Conservation (phyloP, 306 rosid species). For the Vigna trinervia region DNA sequence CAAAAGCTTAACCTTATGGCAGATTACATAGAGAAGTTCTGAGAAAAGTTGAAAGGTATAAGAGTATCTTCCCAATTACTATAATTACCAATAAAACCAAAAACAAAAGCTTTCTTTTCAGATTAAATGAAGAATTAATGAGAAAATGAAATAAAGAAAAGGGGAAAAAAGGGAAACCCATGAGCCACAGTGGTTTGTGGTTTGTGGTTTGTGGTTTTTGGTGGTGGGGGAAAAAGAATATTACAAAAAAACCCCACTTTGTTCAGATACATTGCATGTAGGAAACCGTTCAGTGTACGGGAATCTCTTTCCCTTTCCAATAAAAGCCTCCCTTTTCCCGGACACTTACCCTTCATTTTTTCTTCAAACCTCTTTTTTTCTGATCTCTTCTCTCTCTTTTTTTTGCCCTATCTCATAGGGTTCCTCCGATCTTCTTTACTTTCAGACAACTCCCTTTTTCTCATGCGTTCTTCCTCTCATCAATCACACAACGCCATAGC, state of each 20-base stretch:
- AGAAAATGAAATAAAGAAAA: neutral
- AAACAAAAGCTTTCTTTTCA: neutral
- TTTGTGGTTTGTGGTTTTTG: constrained; percentile 44
- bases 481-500: constrained; percentile 12
- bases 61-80: neutral
- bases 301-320: constrained; percentile 44
- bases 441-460: neutral
- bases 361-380: neutral
- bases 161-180: neutral
- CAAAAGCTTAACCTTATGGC: too few relatives aligned
- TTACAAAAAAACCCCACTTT: constrained; percentile 59
- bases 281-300: constrained; percentile 58
- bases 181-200: neutral
- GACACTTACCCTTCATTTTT: constrained; percentile 36
- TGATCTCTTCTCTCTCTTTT: neutral
- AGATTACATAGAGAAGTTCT: too few relatives aligned
- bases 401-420: constrained; percentile 90
- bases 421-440: neutral
- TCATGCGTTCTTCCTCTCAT: constrained; percentile 61
- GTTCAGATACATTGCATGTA: constrained; percentile 84
- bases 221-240: constrained; percentile 66
- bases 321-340: constrained; percentile 47
- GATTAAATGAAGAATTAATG: neutral
- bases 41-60: too few relatives aligned
- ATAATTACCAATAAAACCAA: neutral